Evolutionary conservation across 129 eudicot species (phyloP), one percentile per base, ranked within the genome.

Genomic region (Flaveria ramosissima): DNA sequence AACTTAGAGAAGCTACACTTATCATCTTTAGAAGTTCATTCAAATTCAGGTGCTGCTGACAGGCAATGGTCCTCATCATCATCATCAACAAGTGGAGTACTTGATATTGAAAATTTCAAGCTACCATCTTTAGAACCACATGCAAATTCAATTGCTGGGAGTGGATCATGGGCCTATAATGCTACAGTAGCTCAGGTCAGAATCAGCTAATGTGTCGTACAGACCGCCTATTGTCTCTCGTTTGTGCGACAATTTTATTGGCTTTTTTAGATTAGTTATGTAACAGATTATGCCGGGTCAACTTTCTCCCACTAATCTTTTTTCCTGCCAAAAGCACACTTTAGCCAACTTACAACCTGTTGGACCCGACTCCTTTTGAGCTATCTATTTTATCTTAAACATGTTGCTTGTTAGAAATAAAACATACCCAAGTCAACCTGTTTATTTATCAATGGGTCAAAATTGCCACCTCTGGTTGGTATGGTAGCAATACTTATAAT

Each of bases 1-100:
- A 88, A 87, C 70, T 26, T 85, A 74, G 92, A 89, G 86, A 89
- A 92, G 80, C 81, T 89, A 55, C 90, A 84, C n/a, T 74, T 87
- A 60, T 71, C 89, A 16, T 84, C 87, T 73, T 86, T 86, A 84
- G 96, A 86, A 56, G 81, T 71, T 73, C 77, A 75, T 85, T 82
- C 97, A 72, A 79, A 80, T 83, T 81, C 89, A 66, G 82, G 80
- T 80, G 41, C 83, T 57, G 59, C 83, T 52, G 88, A 87, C 64
- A 85, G 93, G 77, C 80, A 80, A 51, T 88, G 92, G 97, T 83
- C 88, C 53, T 65, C 91, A 16, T 68, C 92, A 10, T 56, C 90
- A 82, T 68, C 90, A 27, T 74, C 94, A 48, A 48, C 84, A 79
- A 41, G 87, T 56, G 77, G 83, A 50, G 81, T 89, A n/a, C 93